Evolutionary conservation across 2,329 filamentous ascomycete genomes (phyloP), one percentile per base, ranked within the genome.

Genomic region (Teratosphaeria pseudoeucalypti): DNA sequence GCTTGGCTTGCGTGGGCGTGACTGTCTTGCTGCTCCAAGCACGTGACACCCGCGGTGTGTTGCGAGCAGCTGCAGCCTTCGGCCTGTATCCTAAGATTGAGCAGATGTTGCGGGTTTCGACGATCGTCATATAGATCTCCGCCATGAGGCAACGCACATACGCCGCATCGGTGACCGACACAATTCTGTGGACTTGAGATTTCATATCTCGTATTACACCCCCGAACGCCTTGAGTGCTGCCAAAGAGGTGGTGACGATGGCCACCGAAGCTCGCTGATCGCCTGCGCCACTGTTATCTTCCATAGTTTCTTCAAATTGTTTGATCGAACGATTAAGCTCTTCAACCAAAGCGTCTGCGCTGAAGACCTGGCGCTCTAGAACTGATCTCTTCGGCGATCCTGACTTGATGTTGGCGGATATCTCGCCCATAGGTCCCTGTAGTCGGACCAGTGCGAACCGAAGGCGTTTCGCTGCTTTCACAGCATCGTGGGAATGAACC

Each of bases 71-170:
- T 11, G 61, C 57, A 23, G 64, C 52, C 52, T 66, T 67, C 12
- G 27, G 29, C 34, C 73, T 74, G 57, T 77, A 73, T 32, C 79
- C 79, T 56, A 85, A 74, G 57, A 77, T 75, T 26, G 75, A 73
- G 67, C 81, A 83, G 49, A 82, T 80, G 68, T 85, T 85, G 56
- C 81, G 80, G 61, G 84, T 74, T 68, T 86, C 84, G 54, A 83
- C 72, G 55, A 84, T 69, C 62, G 82, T 81, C 55, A 80, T 79
- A 64, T 83, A 84, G 39, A 85, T 77, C 63, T 83, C 78, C 39
- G 84, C 76, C 72, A 86, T 77, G 52, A 85, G 74, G 16, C 79
- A 82, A 29, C 83, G 80, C 57, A 85, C 73, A 63, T 84, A 81
- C 59, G 81, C 78, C 6, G 79, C 75, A 64, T 85, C 82, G 3